Evolutionary conservation across 2,329 filamentous ascomycete species (phyloP).

Genomic region (Furcasterigmium furcatum): DNA sequence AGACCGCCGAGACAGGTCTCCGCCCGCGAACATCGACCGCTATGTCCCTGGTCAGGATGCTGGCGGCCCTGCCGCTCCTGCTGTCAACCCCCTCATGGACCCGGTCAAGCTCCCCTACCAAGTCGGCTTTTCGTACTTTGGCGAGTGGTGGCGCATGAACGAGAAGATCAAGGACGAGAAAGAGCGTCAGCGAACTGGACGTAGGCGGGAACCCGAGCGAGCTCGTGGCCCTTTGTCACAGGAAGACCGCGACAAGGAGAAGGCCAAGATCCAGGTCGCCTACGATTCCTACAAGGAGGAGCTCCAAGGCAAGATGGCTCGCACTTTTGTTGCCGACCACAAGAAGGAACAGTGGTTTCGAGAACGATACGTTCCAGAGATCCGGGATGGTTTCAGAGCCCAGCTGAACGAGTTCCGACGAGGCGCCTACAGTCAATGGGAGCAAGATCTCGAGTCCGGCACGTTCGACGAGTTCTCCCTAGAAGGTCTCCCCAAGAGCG

Average conservation of each 20-base stretch:
- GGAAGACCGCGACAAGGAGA: constrained; percentile 77
- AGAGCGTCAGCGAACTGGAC: constrained; percentile 67
- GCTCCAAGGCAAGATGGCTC: constrained; percentile 75
- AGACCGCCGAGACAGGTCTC: constrained; percentile 54
- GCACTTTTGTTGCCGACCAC: constrained; percentile 85
- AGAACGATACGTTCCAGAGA: constrained; percentile 85
- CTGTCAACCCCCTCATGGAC: constrained; percentile 67
- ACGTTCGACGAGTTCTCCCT: constrained; percentile 92
- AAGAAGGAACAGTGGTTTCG: constrained; percentile 98
- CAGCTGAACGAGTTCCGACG: constrained; percentile 79
- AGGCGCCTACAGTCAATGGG: constrained; percentile 80
- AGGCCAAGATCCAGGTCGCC: constrained; percentile 70
- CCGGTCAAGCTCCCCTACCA: constrained; percentile 73
- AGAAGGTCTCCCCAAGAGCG: constrained; percentile 90
- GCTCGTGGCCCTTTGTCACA: constrained; percentile 63
- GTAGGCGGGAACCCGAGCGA: constrained; percentile 62
- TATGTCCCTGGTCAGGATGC: constrained; percentile 75
- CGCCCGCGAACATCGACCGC: constrained; percentile 74
- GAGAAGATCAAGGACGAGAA: constrained; percentile 81
- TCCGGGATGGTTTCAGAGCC: constrained; percentile 69
- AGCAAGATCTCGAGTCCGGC: constrained; percentile 79
- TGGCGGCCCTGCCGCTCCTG: constrained; percentile 37
- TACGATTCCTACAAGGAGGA: constrained; percentile 68
- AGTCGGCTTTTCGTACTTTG: constrained; percentile 81
- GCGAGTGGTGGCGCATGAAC: constrained; percentile 83